A percentile compares a stretch with the other conserved stretches of the same genome.
Evolutionary conservation across 768 basidiomycete genomes (phyloP).

Genomic region (Auriscalpium vulgare): DNA sequence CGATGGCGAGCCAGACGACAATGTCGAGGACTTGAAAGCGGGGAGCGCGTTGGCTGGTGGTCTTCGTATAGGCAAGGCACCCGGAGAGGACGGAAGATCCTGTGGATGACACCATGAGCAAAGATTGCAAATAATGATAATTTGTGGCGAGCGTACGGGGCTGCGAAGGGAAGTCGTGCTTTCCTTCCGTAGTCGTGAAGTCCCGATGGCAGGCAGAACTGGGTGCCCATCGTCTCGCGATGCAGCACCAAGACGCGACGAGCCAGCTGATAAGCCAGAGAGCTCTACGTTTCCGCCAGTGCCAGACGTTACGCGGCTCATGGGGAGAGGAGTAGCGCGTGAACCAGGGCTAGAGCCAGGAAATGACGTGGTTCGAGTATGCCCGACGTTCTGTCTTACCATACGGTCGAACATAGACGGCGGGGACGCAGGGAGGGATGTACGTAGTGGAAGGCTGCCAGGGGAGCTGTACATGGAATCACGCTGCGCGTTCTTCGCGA

Average conservation of each 20-base stretch:
- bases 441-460: constrained; percentile 31
- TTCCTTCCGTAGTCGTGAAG: constrained; percentile 41
- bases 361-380: constrained; percentile 31
- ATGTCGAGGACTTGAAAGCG: constrained; percentile 43
- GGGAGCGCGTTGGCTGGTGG: constrained; percentile 34
- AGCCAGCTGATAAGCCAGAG: constrained; percentile 34
- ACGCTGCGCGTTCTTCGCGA: constrained; percentile 55
- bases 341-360: constrained; percentile 28
- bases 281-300: constrained; percentile 13
- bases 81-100: constrained; percentile 31
- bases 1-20: constrained; percentile 42
- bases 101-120: constrained; percentile 8
- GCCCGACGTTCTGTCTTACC: constrained; percentile 25
- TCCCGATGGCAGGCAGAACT: constrained; percentile 26
- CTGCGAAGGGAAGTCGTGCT: constrained; percentile 34
- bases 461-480: constrained; percentile 42
- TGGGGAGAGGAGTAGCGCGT: constrained; percentile 27
- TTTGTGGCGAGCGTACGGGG: constrained; percentile 13
- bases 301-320: constrained; percentile 19
- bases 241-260: constrained; percentile 29
- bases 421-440: constrained; percentile 40
- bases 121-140: background rate
- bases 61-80: constrained; percentile 37
- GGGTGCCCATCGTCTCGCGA: constrained; percentile 28
- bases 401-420: constrained; percentile 40